phyloP scores from a whole-genome alignment of 164 flowering plant species.

The Piper longum region DNA sequence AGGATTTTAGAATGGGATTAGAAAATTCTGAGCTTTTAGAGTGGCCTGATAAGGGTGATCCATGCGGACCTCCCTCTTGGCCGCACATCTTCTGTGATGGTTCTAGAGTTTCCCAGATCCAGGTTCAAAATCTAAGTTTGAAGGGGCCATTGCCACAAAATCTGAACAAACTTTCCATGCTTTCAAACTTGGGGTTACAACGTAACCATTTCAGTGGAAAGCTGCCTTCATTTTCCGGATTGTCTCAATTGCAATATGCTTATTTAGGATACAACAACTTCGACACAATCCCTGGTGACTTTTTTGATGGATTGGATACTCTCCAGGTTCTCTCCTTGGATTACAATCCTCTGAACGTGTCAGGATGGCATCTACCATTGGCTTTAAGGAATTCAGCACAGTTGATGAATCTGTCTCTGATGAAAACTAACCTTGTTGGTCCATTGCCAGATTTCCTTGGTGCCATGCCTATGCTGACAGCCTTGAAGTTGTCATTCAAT shows the following conservation, averaged over 20 bases:
- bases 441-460: slow-evolving; percentile 55
- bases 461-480: slow-evolving; percentile 28
- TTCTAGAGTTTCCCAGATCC: slow-evolving; percentile 59
- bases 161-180: slow-evolving; percentile 46
- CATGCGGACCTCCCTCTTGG: slow-evolving; percentile 64
- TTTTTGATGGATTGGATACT: slow-evolving; percentile 41
- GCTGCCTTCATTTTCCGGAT: slow-evolving; percentile 64
- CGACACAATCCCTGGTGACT: slow-evolving; percentile 60
- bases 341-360: slow-evolving; percentile 42
- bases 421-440: slow-evolving; percentile 38
- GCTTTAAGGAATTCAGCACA: slow-evolving; percentile 33
- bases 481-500: slow-evolving; percentile 36
- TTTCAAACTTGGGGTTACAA: slow-evolving; percentile 58
- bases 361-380: slow-evolving; percentile 61
- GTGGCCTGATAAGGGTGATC: slow-evolving; percentile 63
- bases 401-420: slow-evolving; percentile 38
- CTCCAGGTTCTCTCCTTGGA: slow-evolving; percentile 56
- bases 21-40: slow-evolving; percentile 56
- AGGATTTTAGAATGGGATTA: slow-evolving; percentile 50
- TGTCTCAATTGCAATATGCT: slow-evolving; percentile 42
- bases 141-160: slow-evolving; percentile 53
- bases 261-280: slow-evolving; percentile 54
- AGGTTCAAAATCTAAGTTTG: slow-evolving; percentile 43
- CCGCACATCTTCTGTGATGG: slow-evolving; percentile 47
- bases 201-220: slow-evolving; percentile 44